Evolutionary conservation across 2,329 filamentous ascomycete species (phyloP), one percentile per base, ranked within the genome.

Genomic region (Sclerotinia spermophila): DNA sequence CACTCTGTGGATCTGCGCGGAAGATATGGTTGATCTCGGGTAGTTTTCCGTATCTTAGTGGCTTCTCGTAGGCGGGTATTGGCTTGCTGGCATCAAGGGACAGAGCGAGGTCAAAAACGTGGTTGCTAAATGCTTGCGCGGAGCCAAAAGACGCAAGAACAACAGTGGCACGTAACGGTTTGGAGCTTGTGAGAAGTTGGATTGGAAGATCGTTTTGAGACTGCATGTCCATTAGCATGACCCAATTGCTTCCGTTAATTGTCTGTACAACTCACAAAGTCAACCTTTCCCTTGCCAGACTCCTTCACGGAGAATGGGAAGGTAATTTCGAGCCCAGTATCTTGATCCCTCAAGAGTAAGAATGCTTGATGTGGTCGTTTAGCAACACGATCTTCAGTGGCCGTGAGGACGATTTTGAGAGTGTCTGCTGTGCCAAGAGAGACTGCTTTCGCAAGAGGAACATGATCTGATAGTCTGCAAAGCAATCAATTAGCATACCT

Each of bases 321-420:
- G 1, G 94, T 94, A 35, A 94, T 90, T 81, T 98, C 94, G 61
- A 99, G 84, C 48, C 92, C 93, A 17, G 89, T 90, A 19, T 85
- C 83, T 17, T 86, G 83, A 76, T 98, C 94, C 76, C 88, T 90
- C 71, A 99, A 82, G 24, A 96, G 86, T 68, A 99, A 85, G 84
- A 97, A 97, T 8, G 94, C 94, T 82, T 99, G 96, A 82, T 99
- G 96, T 76, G 96, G 93, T 75, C 92, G 89, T 85, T 94, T 95
- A 61, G 88, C 86, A 76, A 89, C 90, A 81, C 89, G 89, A 79
- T 87, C 90, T 78, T 97, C 93, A 79, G 91, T 91, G 13, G 93
- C 87, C 45, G 93, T 97, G 77, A 99, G 83, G 75, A 89, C 82
- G 75, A 99, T 83, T 84, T 96, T 97, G 78, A 98, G 84, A 56